Percentiles rank a stretch among this genome's conserved stretches.
Evolutionary conservation across 2,329 filamentous ascomycete genomes (phyloP).

Genomic region (Fusarium protoensiforme): DNA sequence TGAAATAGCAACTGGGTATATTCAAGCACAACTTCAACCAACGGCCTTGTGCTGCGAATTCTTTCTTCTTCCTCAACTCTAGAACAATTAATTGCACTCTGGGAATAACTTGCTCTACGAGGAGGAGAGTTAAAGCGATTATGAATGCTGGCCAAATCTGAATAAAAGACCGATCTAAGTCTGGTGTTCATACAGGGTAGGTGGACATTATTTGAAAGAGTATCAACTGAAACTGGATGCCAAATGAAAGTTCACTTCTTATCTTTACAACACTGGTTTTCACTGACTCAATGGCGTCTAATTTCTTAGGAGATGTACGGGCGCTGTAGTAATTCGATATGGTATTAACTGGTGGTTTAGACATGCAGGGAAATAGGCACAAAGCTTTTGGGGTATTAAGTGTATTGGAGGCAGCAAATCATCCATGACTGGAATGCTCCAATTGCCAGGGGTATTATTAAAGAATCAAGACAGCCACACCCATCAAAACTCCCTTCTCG

Average conservation of each 20-base stretch:
- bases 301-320: not conserved
- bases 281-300: not conserved
- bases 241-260: not conserved
- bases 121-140: not conserved
- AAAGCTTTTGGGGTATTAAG: not conserved
- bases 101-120: not conserved
- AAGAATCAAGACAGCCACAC: conserved; percentile 5
- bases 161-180: not conserved
- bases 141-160: not conserved
- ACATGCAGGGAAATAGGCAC: not conserved
- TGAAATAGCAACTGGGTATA: not conserved
- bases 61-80: not conserved
- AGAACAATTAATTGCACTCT: not conserved
- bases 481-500: not conserved
- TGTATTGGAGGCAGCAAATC: conserved; percentile 1
- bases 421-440: conserved; percentile 13
- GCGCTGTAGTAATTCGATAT: not conserved
- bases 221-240: not conserved
- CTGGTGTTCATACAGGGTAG: not conserved
- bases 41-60: not conserved
- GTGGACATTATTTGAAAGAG: not conserved
- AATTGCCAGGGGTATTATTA: conserved; percentile 27
- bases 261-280: not conserved
- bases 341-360: not conserved
- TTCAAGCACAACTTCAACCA: not conserved